These are phyloP conservation scores for Fagus crenata DNA, from an alignment of 306 rosid species.

Conservation along the genomic window DNA sequence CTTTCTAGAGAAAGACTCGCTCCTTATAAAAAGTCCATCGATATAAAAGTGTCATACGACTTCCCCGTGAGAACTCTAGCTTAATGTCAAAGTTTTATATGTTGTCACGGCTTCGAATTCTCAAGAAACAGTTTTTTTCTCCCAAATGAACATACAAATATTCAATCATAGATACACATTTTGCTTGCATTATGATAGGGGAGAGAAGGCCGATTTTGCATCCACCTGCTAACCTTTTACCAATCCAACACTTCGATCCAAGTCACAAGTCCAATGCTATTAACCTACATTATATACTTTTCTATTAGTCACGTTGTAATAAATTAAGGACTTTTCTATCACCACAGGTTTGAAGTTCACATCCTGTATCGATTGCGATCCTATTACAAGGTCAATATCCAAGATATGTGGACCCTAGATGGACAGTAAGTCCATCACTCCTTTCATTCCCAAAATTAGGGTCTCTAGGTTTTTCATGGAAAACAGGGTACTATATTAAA, in stretches of 20 bases:
- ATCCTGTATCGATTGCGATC: not conserved
- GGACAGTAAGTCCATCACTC: not conserved
- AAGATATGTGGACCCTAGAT: conserved; percentile 8
- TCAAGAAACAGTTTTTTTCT: not conserved
- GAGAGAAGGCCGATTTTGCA: too few species aligned
- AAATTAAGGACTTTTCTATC: not conserved
- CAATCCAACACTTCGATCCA: too few species aligned
- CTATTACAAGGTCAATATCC: conserved; percentile 33
- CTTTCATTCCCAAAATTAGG: not conserved
- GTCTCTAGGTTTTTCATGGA: conserved; percentile 1
- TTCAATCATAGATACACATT: too few species aligned
- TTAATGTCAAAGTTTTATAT: conserved; percentile 3
- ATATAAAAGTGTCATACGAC: conserved; percentile 17
- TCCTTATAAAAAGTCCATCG: conserved; percentile 24
- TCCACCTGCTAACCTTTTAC: too few species aligned
- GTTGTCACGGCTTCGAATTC: conserved; percentile 16
- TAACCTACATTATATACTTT: not conserved
- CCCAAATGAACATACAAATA: conserved; percentile 4
- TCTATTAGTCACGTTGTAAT: not conserved
- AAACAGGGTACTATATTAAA: not conserved
- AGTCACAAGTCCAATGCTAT: not conserved
- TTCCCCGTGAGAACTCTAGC: conserved; percentile 28
- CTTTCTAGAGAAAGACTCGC: conserved; percentile 6
- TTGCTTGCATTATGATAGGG: too few species aligned
- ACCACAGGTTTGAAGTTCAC: not conserved